Evolutionary conservation across 169 alveolate species (phyloP).

Genomic region (Eimeria acervulina): DNA sequence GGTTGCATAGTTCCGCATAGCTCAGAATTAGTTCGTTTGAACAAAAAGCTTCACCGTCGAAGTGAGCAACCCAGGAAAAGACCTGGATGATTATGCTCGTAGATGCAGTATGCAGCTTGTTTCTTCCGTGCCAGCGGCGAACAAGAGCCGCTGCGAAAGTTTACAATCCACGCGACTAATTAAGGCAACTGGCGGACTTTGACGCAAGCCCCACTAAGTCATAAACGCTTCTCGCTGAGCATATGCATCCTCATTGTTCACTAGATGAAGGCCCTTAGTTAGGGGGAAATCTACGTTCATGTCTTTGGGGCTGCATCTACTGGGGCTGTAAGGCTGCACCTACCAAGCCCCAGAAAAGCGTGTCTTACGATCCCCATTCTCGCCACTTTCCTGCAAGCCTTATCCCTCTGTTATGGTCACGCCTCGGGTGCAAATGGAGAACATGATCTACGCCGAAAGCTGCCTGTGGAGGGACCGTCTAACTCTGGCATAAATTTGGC

Average conservation of each 20-base stretch:
- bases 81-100: background rate
- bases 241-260: background rate
- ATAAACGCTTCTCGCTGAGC: background rate
- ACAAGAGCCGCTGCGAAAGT: background rate
- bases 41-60: background rate
- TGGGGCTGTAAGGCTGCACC: conserved; percentile 16
- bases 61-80: background rate
- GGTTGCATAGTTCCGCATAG: background rate
- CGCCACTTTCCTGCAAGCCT: background rate
- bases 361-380: background rate
- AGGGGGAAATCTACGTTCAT: background rate
- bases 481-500: background rate
- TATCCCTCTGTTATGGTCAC: background rate
- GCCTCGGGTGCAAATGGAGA: background rate
- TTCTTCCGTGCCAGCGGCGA: background rate
- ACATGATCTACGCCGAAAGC: background rate
- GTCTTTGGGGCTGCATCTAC: conserved; percentile 47
- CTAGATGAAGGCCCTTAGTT: background rate
- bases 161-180: background rate
- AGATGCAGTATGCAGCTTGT: background rate
- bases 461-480: background rate
- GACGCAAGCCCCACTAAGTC: background rate
- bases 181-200: background rate
- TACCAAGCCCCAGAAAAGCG: background rate
- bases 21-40: background rate